Percentiles rank a stretch among this genome's conserved stretches.
phyloP scores from a whole-genome alignment of 208 protist genomes.

The Leishmania major region DNA sequence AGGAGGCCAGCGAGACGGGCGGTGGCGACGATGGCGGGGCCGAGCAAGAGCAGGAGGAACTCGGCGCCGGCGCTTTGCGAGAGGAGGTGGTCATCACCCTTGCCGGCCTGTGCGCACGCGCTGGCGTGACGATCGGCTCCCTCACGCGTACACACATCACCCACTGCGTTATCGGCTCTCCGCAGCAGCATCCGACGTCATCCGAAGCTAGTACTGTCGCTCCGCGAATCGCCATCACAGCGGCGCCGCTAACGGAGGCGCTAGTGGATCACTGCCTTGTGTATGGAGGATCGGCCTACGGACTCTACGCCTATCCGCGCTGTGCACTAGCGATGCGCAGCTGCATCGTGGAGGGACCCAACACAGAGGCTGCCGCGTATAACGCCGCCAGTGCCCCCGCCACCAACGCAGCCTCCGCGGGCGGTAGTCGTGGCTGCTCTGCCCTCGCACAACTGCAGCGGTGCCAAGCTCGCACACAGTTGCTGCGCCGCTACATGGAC shows the following conservation, averaged over 20 bases:
- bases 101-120: conserved; percentile 64
- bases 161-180: conserved; percentile 72
- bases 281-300: conserved; percentile 64
- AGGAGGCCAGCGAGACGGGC: conserved; percentile 11
- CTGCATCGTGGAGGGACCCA: conserved; percentile 60
- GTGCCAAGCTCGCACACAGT: conserved; percentile 28
- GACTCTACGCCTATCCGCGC: conserved; percentile 77
- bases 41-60: conserved; percentile 29
- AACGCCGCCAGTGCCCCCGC: neutral
- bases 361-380: conserved; percentile 17
- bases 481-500: conserved; percentile 17
- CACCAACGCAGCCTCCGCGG: neutral
- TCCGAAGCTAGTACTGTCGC: neutral
- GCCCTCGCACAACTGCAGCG: conserved; percentile 32
- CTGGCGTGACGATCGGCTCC: conserved; percentile 53
- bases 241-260: conserved; percentile 60
- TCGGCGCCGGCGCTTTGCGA: conserved; percentile 21
- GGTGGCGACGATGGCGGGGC: conserved; percentile 32
- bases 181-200: conserved; percentile 11
- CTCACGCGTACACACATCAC: conserved; percentile 59
- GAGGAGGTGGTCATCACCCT: conserved; percentile 41
- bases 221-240: conserved; percentile 47
- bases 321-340: conserved; percentile 42
- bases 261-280: conserved; percentile 60
- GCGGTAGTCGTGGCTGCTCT: conserved; percentile 2